phyloP scores from a whole-genome alignment of 768 basidiomycete species.

The Podaxis sp. region DNA sequence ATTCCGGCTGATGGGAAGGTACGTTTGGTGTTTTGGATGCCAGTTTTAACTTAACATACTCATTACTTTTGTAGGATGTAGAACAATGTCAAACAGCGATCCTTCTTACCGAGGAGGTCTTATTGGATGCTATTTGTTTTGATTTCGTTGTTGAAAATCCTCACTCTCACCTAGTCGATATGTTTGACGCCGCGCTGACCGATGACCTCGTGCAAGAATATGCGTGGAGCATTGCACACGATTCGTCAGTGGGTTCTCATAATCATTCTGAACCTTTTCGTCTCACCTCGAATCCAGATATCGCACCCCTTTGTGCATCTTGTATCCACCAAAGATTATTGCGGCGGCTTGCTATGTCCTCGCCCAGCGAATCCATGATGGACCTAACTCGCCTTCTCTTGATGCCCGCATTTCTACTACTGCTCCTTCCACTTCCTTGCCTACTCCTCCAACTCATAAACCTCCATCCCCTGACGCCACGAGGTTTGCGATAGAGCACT shows the following conservation, averaged over 20 bases:
- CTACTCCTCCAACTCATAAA: constrained; percentile 79
- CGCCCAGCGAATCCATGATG: constrained; percentile 70
- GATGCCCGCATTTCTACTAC: constrained; percentile 72
- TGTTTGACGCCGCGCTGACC: constrained; percentile 58
- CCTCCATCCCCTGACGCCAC: constrained; percentile 69
- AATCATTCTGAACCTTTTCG: constrained; percentile 8
- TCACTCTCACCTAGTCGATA: constrained; percentile 71
- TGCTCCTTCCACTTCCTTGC: constrained; percentile 73
- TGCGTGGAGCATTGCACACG: constrained; percentile 85
- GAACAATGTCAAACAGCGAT: constrained; percentile 70
- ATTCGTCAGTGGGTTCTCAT: constrained; percentile 58
- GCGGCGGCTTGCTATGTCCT: constrained; percentile 79
- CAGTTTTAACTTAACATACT: background rate
- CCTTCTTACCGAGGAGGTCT: constrained; percentile 71
- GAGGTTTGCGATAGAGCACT: constrained; percentile 67
- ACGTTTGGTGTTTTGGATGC: constrained; percentile 19
- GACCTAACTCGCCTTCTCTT: constrained; percentile 70
- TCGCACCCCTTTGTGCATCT: constrained; percentile 75
- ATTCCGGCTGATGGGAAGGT: constrained; percentile 70
- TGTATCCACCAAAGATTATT: constrained; percentile 67
- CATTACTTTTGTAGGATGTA: constrained; percentile 55
- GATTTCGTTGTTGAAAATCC: constrained; percentile 80
- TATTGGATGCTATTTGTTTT: constrained; percentile 83
- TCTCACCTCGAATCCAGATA: constrained; percentile 46
- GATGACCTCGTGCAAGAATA: constrained; percentile 61